Percentiles rank a stretch among this genome's conserved stretches.
phyloP scores from a whole-genome alignment of 169 alveolate genomes.

The Babesia bovis region DNA sequence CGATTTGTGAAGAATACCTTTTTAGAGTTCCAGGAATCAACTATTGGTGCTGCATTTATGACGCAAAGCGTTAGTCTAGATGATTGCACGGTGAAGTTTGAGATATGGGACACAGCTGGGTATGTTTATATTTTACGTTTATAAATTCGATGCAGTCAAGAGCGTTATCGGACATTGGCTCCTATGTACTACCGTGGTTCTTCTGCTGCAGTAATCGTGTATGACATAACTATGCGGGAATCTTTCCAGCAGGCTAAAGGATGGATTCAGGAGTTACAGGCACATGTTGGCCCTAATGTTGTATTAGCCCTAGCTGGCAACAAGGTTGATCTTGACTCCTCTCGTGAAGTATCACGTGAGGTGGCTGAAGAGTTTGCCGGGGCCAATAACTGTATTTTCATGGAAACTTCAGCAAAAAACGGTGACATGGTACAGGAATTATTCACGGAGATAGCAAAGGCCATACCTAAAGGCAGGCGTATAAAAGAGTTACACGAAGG shows the following conservation, averaged over 20 bases:
- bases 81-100: conserved; percentile 79
- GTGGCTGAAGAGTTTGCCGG: conserved; percentile 86
- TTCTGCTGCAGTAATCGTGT: conserved; percentile 89
- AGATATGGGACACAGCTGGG: conserved; percentile 92
- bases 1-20: conserved; percentile 84
- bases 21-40: conserved; percentile 85
- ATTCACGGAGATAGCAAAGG: conserved; percentile 75
- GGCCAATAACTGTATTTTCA: conserved; percentile 83
- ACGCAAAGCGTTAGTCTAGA: conserved; percentile 82
- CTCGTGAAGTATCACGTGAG: conserved; percentile 81
- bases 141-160: conserved; percentile 69
- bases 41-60: conserved; percentile 91
- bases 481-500: conserved; percentile 63
- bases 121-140: not conserved
- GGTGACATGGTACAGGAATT: conserved; percentile 86
- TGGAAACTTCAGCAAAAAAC: conserved; percentile 91
- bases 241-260: conserved; percentile 87
- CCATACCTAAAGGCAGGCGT: conserved; percentile 63
- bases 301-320: conserved; percentile 88
- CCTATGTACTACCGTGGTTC: conserved; percentile 83
- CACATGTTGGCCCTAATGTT: conserved; percentile 78
- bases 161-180: conserved; percentile 85
- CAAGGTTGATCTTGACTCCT: conserved; percentile 83
- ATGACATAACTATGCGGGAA: conserved; percentile 84
- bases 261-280: conserved; percentile 87